Percentiles rank a stretch among this genome's conserved stretches.
These are phyloP conservation scores for Stylosanthes scabra DNA, from an alignment of 331 rosid species.

Conservation along the genomic window DNA sequence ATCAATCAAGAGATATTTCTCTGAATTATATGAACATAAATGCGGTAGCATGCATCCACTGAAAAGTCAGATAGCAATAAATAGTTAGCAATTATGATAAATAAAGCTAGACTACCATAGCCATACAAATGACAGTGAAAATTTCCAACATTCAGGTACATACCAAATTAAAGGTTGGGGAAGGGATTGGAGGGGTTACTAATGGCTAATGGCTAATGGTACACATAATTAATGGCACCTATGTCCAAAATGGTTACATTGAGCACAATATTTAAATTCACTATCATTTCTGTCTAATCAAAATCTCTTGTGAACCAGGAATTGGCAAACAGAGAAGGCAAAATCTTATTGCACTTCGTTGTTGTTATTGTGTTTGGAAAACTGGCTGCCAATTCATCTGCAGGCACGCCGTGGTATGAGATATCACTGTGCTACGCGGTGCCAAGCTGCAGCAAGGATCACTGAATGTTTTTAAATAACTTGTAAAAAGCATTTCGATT, in stretches of 20 bases:
- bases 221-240: neutral
- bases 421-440: slow-evolving; percentile 20
- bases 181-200: neutral
- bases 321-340: slow-evolving; percentile 28
- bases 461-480: slow-evolving; percentile 20
- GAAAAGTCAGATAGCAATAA: neutral
- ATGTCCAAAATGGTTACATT: neutral
- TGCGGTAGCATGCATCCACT: slow-evolving; percentile 21
- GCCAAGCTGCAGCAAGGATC: slow-evolving; percentile 32
- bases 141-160: neutral
- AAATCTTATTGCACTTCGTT: slow-evolving; percentile 30
- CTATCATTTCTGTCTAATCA: slow-evolving; percentile 28
- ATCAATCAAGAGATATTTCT: neutral
- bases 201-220: neutral
- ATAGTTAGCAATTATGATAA: neutral
- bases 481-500: slow-evolving; percentile 9
- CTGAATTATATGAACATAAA: neutral
- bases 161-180: neutral
- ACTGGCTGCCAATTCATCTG: slow-evolving; percentile 34
- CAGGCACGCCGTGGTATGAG: slow-evolving; percentile 27
- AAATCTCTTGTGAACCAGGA: slow-evolving; percentile 19
- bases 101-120: slow-evolving; percentile 15
- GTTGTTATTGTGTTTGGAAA: slow-evolving; percentile 32
- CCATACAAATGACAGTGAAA: slow-evolving; percentile 8
- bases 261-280: neutral